Evolutionary conservation across 1,284 basidiomycete species (phyloP).

Genomic region (Leccinum cinnamomeum): DNA sequence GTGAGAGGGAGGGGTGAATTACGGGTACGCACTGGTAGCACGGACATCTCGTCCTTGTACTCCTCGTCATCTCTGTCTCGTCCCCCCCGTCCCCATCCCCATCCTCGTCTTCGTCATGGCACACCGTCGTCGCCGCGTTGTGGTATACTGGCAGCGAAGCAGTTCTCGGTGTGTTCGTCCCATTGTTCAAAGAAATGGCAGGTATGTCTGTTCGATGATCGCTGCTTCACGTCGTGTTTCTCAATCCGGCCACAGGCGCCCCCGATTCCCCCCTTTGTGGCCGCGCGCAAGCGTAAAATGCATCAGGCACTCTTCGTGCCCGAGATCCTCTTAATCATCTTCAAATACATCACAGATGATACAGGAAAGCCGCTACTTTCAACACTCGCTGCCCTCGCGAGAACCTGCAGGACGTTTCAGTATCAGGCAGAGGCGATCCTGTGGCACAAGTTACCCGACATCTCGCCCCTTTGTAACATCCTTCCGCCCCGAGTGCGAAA

Average conservation of each 20-base stretch:
- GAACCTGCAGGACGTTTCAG: slow-evolving; percentile 24
- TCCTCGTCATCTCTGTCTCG: no score
- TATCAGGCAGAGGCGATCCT: slow-evolving; percentile 19
- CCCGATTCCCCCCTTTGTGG: slow-evolving; percentile 9
- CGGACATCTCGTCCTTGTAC: no score
- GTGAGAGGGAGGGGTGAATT: no score
- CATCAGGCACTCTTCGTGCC: slow-evolving; percentile 22
- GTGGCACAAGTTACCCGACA: slow-evolving; percentile 17
- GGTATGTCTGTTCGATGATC: slow-evolving; percentile 17
- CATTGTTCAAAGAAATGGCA: slow-evolving; percentile 30
- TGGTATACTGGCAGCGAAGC: slow-evolving; percentile 7
- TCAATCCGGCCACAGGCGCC: slow-evolving; percentile 16
- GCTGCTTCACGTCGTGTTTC: slow-evolving; percentile 1
- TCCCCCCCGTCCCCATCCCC: no score
- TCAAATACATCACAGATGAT: slow-evolving; percentile 21
- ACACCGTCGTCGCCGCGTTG: no score
- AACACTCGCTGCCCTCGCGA: slow-evolving; percentile 25
- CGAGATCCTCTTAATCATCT: slow-evolving; percentile 26
- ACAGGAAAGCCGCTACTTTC: slow-evolving; percentile 15
- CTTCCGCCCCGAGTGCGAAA: slow-evolving; percentile 21
- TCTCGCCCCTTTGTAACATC: slow-evolving; percentile 18
- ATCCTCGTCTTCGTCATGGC: no score
- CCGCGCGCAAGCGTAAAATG: slow-evolving; percentile 8
- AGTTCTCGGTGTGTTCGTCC: slow-evolving; percentile 27
- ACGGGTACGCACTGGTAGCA: no score